phyloP scores from a whole-genome alignment of 139 green algal genomes.

The Coccomyxa sp. region DNA sequence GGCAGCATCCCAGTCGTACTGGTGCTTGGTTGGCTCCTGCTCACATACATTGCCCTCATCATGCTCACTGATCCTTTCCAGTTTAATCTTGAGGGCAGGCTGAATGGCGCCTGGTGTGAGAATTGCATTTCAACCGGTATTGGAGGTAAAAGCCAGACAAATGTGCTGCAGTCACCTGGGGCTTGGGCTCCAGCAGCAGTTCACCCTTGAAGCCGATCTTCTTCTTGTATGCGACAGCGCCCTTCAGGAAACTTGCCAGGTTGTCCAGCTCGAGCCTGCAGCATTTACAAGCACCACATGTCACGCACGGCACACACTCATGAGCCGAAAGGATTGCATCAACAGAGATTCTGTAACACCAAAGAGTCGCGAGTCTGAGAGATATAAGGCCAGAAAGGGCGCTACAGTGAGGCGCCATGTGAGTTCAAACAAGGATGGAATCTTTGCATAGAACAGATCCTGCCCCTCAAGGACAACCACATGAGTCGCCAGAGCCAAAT shows the following conservation, averaged over 20 bases:
- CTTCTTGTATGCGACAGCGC: constrained; percentile 47
- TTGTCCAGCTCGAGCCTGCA: constrained; percentile 53
- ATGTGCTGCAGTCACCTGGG: constrained; percentile 17
- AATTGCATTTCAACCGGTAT: too few species aligned
- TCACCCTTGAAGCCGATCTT: constrained; percentile 44
- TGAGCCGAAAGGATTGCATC: too few species aligned
- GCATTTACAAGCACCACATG: not conserved
- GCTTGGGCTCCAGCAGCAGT: constrained; percentile 76
- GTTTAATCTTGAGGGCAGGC: not conserved
- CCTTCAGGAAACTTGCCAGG: constrained; percentile 44
- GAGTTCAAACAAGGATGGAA: too few species aligned
- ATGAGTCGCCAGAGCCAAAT: too few species aligned
- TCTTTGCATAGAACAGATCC: too few species aligned
- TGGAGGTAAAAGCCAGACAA: not conserved
- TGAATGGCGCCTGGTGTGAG: not conserved
- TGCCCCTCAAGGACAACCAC: too few species aligned
- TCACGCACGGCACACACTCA: too few species aligned
- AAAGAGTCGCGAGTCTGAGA: too few species aligned
- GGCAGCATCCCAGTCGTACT: constrained; percentile 66
- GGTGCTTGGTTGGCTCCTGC: constrained; percentile 63
- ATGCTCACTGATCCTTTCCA: not conserved
- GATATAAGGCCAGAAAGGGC: too few species aligned
- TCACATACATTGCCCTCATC: too few species aligned
- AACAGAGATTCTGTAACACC: too few species aligned
- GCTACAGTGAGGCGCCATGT: too few species aligned